Percentiles rank a stretch among this genome's conserved stretches.
Evolutionary conservation across 495 filamentous ascomycete genomes (phyloP).

Genomic region (Umbilicaria muhlenbergii): DNA sequence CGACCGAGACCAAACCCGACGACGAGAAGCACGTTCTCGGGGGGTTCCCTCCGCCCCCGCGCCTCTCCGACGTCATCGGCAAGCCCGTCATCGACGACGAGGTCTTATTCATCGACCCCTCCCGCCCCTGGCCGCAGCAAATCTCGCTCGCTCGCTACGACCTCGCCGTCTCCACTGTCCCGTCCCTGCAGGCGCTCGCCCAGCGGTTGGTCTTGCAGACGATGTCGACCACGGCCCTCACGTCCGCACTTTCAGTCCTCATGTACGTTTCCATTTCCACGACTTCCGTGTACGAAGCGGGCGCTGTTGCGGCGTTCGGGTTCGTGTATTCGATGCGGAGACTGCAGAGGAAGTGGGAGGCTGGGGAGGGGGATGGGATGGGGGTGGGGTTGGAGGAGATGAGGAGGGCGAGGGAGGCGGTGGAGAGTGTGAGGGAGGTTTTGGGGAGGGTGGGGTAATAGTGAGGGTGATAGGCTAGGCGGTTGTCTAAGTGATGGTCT

Average conservation of each 20-base stretch:
- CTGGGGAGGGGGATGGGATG: conserved; percentile 57
- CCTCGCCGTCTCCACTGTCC: conserved; percentile 48
- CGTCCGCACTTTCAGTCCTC: conserved; percentile 48
- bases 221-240: conserved; percentile 45
- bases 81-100: conserved; percentile 1
- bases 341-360: conserved; percentile 70
- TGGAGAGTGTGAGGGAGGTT: conserved; percentile 26
- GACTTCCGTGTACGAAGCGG: conserved; percentile 52
- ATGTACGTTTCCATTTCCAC: conserved; percentile 47
- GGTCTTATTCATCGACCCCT: background rate
- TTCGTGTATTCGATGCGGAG: conserved; percentile 54
- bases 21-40: background rate
- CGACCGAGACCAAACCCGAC: background rate
- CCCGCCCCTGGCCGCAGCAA: conserved; percentile 4
- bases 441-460: conserved; percentile 1
- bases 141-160: conserved; percentile 33
- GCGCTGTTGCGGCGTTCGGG: conserved; percentile 65
- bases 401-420: conserved; percentile 39
- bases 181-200: conserved; percentile 62
- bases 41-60: background rate
- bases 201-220: conserved; percentile 65
- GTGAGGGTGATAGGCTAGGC: no score
- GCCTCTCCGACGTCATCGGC: conserved; percentile 6
- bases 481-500: no score
- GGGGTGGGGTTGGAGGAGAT: conserved; percentile 68